phyloP scores from a whole-genome alignment of 163 green algal species.

The Trebouxiophyceae sp. region DNA sequence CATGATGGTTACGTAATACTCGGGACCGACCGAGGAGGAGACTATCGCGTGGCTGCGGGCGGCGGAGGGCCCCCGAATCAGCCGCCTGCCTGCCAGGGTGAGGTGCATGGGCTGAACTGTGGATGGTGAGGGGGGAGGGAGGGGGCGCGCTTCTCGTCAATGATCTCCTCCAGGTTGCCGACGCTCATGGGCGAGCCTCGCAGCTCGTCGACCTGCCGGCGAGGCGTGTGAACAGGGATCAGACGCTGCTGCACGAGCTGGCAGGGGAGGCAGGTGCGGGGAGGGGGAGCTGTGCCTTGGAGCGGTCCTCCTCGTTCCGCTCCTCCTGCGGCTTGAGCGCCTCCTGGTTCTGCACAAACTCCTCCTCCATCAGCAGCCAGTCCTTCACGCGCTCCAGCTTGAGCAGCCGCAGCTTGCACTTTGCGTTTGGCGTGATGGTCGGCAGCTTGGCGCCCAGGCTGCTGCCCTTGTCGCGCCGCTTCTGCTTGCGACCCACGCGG shows the following conservation, averaged over 20 bases:
- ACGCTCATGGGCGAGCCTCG: conserved; percentile 90
- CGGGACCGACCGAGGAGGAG: conserved; percentile 83
- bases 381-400: conserved; percentile 98
- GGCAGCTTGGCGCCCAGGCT: conserved; percentile 65
- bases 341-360: conserved; percentile 93
- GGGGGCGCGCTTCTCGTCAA: conserved; percentile 89
- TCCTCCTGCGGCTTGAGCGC: conserved; percentile 90
- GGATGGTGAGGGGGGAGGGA: not conserved
- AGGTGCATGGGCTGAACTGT: not conserved
- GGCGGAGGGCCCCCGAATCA: not conserved
- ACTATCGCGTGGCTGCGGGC: conserved; percentile 91
- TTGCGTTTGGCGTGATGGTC: conserved; percentile 77
- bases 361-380: conserved; percentile 98
- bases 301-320: conserved; percentile 89
- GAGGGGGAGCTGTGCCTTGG: conserved; percentile 49
- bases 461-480: conserved; percentile 49
- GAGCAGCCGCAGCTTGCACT: conserved; percentile 93
- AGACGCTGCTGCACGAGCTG: not conserved
- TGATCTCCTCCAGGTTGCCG: conserved; percentile 96
- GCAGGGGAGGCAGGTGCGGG: not conserved
- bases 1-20: conserved; percentile 98
- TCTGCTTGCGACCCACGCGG: conserved; percentile 91
- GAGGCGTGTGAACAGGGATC: no score
- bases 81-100: not conserved
- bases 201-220: conserved; percentile 95